Conservation (phyloP, 2,329 filamentous ascomycete genomes). For the Botrytis elliptica region DNA sequence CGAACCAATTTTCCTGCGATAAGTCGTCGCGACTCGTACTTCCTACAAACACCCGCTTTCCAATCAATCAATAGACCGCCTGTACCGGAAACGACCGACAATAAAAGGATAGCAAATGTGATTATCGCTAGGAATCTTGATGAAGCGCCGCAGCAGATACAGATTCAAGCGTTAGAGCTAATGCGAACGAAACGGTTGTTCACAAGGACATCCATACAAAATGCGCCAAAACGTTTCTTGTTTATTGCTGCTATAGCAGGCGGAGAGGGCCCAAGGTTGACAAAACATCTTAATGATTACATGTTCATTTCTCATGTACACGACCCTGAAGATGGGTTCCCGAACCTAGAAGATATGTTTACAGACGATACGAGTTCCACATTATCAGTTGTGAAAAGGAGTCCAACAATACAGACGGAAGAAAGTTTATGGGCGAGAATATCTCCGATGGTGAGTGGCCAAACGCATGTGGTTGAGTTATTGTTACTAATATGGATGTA, state of each 20-base stretch:
- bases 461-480: background rate
- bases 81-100: slow-evolving; percentile 44
- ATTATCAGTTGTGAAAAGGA: slow-evolving; percentile 39
- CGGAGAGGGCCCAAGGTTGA: slow-evolving; percentile 51
- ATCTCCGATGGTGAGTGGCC: slow-evolving; percentile 30
- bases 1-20: slow-evolving; percentile 33
- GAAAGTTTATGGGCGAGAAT: slow-evolving; percentile 31
- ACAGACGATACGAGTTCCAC: slow-evolving; percentile 36
- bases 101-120: slow-evolving; percentile 70
- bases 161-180: slow-evolving; percentile 77
- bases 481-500: slow-evolving; percentile 26
- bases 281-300: slow-evolving; percentile 69
- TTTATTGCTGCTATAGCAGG: slow-evolving; percentile 70
- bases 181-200: slow-evolving; percentile 77
- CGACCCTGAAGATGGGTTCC: slow-evolving; percentile 66
- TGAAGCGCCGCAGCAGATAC: slow-evolving; percentile 68
- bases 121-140: slow-evolving; percentile 81
- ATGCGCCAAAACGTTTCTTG: slow-evolving; percentile 74
- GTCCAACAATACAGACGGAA: slow-evolving; percentile 24
- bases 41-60: slow-evolving; percentile 35
- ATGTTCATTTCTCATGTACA: slow-evolving; percentile 90
- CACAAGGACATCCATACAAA: slow-evolving; percentile 70
- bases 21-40: slow-evolving; percentile 39
- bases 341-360: slow-evolving; percentile 67
- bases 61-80: slow-evolving; percentile 35